phyloP scores from a whole-genome alignment of 805 yeast genomes.

The Cyberlindnera amylophila region DNA sequence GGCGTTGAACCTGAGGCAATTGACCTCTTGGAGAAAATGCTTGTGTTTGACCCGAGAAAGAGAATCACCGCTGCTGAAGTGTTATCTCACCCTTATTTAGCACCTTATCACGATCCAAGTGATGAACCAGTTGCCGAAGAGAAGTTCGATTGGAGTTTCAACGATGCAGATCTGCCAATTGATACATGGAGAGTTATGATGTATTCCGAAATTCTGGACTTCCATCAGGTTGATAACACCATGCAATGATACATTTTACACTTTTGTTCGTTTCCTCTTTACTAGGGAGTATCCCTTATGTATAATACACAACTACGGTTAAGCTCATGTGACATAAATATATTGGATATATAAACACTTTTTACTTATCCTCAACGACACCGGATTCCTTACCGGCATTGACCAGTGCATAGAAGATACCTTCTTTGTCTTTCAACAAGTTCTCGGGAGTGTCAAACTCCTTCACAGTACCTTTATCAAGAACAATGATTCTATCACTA shows the following conservation, averaged over 20 bases:
- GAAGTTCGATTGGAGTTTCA: conserved; percentile 96
- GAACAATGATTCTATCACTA: conserved; percentile 70
- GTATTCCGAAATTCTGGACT: conserved; percentile 95
- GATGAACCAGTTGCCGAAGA: conserved; percentile 95
- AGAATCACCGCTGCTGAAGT: conserved; percentile 92
- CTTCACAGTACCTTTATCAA: conserved; percentile 70
- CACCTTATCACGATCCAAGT: conserved; percentile 94
- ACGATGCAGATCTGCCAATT: conserved; percentile 95
- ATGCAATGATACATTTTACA: conserved; percentile 3
- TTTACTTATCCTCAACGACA: conserved; percentile 4
- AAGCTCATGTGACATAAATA: too few species aligned
- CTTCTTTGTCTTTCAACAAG: conserved; percentile 59
- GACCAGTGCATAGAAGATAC: conserved; percentile 77
- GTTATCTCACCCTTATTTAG: conserved; percentile 82
- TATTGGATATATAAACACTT: background rate
- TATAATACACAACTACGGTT: too few species aligned
- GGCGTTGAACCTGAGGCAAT: conserved; percentile 81
- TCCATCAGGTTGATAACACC: conserved; percentile 68
- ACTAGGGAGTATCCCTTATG: too few species aligned
- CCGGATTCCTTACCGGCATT: conserved; percentile 39
- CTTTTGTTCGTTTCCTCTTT: background rate
- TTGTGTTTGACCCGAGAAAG: conserved; percentile 91
- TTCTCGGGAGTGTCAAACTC: conserved; percentile 73
- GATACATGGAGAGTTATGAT: conserved; percentile 99
- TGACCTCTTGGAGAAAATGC: conserved; percentile 82